Conservation (phyloP, 1,284 basidiomycete genomes). For the Agroathelia rolfsii region DNA sequence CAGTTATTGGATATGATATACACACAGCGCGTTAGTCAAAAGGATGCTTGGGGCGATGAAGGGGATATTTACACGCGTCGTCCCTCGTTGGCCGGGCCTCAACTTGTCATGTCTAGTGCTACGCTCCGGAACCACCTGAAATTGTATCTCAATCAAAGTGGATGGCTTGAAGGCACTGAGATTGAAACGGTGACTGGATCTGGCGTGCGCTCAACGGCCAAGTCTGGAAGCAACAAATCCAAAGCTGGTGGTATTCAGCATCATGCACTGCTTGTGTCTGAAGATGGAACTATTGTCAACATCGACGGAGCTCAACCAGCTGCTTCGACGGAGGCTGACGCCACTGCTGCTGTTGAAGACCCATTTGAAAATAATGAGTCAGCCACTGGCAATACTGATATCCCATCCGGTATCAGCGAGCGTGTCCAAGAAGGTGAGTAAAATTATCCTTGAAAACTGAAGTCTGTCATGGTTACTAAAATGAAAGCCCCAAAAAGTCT, state of each 20-base stretch:
- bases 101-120: conserved; percentile 60
- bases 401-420: conserved; percentile 11
- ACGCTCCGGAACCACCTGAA: conserved; percentile 50
- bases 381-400: background rate
- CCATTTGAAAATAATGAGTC: conserved; percentile 10
- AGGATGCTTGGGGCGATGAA: conserved; percentile 8
- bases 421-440: conserved; percentile 20
- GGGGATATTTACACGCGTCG: background rate
- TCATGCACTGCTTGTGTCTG: conserved; percentile 51
- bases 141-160: conserved; percentile 36
- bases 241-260: conserved; percentile 35
- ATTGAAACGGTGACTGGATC: conserved; percentile 35
- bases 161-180: conserved; percentile 41
- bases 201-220: no score
- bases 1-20: conserved; percentile 51
- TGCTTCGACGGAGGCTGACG: conserved; percentile 2
- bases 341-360: conserved; percentile 1
- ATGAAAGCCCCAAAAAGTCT: no score
- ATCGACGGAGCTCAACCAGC: conserved; percentile 23
- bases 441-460: no score
- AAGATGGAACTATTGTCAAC: conserved; percentile 40
- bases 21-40: conserved; percentile 9
- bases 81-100: conserved; percentile 19
- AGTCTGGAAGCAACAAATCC: conserved; percentile 18
- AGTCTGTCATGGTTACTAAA: no score